phyloP scores from a whole-genome alignment of 768 basidiomycete genomes.

The Lepiota venenata region DNA sequence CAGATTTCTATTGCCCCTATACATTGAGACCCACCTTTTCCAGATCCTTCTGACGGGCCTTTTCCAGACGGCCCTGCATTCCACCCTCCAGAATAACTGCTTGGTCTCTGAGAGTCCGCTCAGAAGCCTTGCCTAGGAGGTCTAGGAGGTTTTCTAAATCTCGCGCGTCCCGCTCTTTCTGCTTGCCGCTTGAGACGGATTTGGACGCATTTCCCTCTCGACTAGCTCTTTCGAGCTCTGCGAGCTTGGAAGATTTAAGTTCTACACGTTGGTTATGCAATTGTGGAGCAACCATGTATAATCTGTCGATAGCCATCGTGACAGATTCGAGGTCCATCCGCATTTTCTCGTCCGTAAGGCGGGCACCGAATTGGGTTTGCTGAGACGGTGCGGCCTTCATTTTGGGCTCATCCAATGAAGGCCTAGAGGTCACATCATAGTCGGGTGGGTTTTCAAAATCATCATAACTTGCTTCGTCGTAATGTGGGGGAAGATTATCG shows the following conservation, averaged over 20 bases:
- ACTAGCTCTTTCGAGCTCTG: slow-evolving; percentile 73
- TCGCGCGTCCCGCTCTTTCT: slow-evolving; percentile 44
- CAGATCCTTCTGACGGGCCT: slow-evolving; percentile 52
- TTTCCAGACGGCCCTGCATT: slow-evolving; percentile 52
- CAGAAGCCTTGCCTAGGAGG: slow-evolving; percentile 66
- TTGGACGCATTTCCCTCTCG: slow-evolving; percentile 31
- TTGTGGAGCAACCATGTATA: slow-evolving; percentile 85
- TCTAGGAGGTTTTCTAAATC: slow-evolving; percentile 75
- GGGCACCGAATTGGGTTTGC: slow-evolving; percentile 23
- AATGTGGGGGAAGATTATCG: slow-evolving; percentile 46
- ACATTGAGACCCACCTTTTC: slow-evolving; percentile 49
- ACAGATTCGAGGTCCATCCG: slow-evolving; percentile 82
- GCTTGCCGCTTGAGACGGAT: slow-evolving; percentile 22
- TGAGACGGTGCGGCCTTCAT: slow-evolving; percentile 21
- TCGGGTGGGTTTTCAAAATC: slow-evolving; percentile 42
- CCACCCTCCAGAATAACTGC: slow-evolving; percentile 63
- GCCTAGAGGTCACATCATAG: slow-evolving; percentile 40
- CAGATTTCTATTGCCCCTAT: slow-evolving; percentile 7
- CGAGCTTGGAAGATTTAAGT: slow-evolving; percentile 68
- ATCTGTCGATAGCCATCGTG: slow-evolving; percentile 83
- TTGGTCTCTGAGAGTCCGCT: slow-evolving; percentile 66
- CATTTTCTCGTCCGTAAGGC: slow-evolving; percentile 69
- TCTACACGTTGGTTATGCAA: slow-evolving; percentile 93
- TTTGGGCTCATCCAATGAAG: slow-evolving; percentile 36
- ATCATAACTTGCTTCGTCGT: slow-evolving; percentile 34